phyloP scores from a whole-genome alignment of 148 eudicot genomes.

The Simmondsia chinensis region DNA sequence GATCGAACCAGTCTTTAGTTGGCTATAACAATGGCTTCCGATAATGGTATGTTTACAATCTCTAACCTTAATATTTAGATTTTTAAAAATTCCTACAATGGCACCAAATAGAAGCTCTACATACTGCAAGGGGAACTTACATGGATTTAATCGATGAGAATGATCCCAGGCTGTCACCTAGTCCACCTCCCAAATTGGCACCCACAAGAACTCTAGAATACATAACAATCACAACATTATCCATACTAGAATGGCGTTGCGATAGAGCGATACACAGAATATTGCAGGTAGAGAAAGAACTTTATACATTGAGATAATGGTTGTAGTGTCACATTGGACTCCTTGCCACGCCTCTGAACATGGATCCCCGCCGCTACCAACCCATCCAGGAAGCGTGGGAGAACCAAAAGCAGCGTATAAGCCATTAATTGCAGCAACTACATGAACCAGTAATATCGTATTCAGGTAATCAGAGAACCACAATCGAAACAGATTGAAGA shows the following conservation, averaged over 20 bases:
- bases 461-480: constrained; percentile 4
- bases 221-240: constrained; percentile 1
- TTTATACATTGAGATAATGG: constrained; percentile 63
- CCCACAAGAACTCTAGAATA: constrained; percentile 44
- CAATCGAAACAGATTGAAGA: no score
- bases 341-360: constrained; percentile 88
- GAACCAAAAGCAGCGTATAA: constrained; percentile 67
- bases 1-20: no score
- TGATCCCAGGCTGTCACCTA: constrained; percentile 64
- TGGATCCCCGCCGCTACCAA: constrained; percentile 72
- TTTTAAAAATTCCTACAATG: no score
- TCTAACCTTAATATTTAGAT: no score
- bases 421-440: constrained; percentile 80
- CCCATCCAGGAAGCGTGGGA: constrained; percentile 83
- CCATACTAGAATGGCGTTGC: not conserved
- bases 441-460: constrained; percentile 8
- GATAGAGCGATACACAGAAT: not conserved
- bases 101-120: no score
- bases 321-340: constrained; percentile 42
- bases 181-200: constrained; percentile 68
- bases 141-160: constrained; percentile 57
- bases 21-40: no score
- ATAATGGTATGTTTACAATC: no score
- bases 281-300: constrained; percentile 1
- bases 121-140: constrained; percentile 42